Percentiles rank a stretch among this genome's conserved stretches.
These are phyloP conservation scores for Aspergillus heteromorphus DNA, from an alignment of 495 filamentous ascomycete species.

Conservation along the genomic window DNA sequence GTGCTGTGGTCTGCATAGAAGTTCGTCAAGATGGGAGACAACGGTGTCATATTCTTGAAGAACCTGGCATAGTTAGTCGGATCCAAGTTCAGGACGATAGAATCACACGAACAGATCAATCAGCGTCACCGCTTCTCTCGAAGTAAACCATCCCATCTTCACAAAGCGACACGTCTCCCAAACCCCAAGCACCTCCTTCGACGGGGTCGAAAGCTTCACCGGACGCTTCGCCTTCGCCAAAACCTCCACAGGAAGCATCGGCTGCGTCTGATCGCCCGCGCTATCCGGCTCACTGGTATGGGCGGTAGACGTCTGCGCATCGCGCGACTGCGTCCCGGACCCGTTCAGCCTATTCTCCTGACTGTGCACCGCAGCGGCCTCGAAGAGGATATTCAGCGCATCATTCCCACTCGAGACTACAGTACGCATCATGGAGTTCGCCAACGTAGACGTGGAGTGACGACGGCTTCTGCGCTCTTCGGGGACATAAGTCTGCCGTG, in stretches of 20 bases:
- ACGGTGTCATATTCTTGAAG: slow-evolving; percentile 46
- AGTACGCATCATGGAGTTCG: slow-evolving; percentile 45
- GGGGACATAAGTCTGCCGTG: not conserved
- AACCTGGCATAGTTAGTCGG: slow-evolving; percentile 20
- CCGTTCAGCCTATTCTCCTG: slow-evolving; percentile 22
- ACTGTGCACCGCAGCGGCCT: slow-evolving; percentile 41
- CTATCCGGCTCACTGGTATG: slow-evolving; percentile 15
- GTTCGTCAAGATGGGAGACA: slow-evolving; percentile 49
- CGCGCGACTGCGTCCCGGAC: slow-evolving; percentile 8
- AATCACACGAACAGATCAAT: slow-evolving; percentile 46
- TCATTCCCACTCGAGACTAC: slow-evolving; percentile 48
- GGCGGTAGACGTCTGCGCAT: slow-evolving; percentile 8
- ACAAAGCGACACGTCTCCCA: slow-evolving; percentile 50
- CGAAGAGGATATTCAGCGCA: slow-evolving; percentile 49
- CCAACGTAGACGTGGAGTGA: slow-evolving; percentile 30
- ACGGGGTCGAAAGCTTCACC: slow-evolving; percentile 26
- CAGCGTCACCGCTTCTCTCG: slow-evolving; percentile 45
- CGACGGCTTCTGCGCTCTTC: slow-evolving; percentile 13
- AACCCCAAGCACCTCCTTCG: slow-evolving; percentile 32
- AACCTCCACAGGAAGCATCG: slow-evolving; percentile 12
- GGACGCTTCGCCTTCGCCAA: slow-evolving; percentile 19
- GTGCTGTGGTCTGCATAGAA: slow-evolving; percentile 45
- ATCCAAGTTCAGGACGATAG: not conserved
- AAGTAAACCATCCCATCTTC: slow-evolving; percentile 50
- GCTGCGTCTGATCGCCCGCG: slow-evolving; percentile 6